Evolutionary conservation across 164 flowering plant species (phyloP), one percentile per base, ranked within the genome.

Genomic region (Nymphaea colorata): DNA sequence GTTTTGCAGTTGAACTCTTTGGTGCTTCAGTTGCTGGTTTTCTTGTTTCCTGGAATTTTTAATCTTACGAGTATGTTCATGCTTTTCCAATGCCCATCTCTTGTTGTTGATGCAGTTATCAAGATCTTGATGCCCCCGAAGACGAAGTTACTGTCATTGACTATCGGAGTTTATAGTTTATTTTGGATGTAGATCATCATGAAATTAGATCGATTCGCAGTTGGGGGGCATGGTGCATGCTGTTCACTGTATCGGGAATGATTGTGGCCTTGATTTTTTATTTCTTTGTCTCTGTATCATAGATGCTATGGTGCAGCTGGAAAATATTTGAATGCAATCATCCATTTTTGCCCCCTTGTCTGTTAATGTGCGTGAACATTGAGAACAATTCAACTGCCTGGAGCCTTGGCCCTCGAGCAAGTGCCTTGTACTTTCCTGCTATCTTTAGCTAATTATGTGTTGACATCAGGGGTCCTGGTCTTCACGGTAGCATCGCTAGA

Each of bases 121-220:
- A 94, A 71, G 99, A 94, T 69, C 86, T 94, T 68, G 99, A 94
- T 86, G 99, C 97, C 3, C 97, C 97, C 4, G 99, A 91, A 66
- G 99, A 94, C 68, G 99, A 94, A 83, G 98, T 94, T 59, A 91
- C 99, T 0, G 99, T 94, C 65, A 89, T 94, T 61, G 99, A 94
- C 76, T 94, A 94, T 83, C 69, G 99, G 79, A 94, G 99, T 76
- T 79, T 94, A 77, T 92, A 85, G 75, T 17, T 61, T 17, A 10
- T 61, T 61, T 61, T 2, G 57, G 12, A 15, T 5, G 57, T 51
- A 51, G 55, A 51, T 51, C 12, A 6, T 6, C 53, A 47, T 47
- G 2, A 47, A 47, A 12, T 47, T 51, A 51, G 55, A 51, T 51
- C 57, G 5, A 3, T 15, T 15, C 8, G 14, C 4, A 51, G 57